A percentile compares a stretch with the other conserved stretches of the same genome.
Evolutionary conservation across 2,329 filamentous ascomycete genomes (phyloP).

Genomic region (Didymella keratinophila): DNA sequence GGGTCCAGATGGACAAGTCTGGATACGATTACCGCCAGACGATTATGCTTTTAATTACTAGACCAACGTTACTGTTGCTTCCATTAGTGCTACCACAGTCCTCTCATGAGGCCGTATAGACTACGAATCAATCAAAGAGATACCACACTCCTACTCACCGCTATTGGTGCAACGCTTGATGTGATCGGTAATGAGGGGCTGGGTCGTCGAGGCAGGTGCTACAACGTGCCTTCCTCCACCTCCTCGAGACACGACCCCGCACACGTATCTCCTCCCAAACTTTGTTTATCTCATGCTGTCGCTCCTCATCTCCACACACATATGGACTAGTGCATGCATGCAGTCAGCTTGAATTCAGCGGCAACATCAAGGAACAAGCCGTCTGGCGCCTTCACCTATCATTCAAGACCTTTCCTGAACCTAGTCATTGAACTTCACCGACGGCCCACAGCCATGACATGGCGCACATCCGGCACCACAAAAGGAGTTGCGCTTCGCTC

Average conservation of each 20-base stretch:
- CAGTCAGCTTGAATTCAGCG: slow-evolving; percentile 10
- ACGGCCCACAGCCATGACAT: slow-evolving; percentile 3
- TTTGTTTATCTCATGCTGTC: slow-evolving; percentile 8
- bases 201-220: not conserved
- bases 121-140: slow-evolving; percentile 21
- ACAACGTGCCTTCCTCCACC: slow-evolving; percentile 1
- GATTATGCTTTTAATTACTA: slow-evolving; percentile 23
- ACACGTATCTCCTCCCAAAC: slow-evolving; percentile 8
- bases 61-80: slow-evolving; percentile 21
- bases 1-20: slow-evolving; percentile 6
- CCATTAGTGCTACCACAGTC: slow-evolving; percentile 8
- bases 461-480: slow-evolving; percentile 3
- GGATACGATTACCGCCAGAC: slow-evolving; percentile 11
- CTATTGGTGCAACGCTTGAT: not conserved
- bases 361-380: not conserved
- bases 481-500: slow-evolving; percentile 1
- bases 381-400: not conserved
- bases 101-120: slow-evolving; percentile 19
- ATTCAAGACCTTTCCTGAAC: not conserved
- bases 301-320: slow-evolving; percentile 7
- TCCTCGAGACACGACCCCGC: slow-evolving; percentile 10
- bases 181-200: not conserved
- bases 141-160: slow-evolving; percentile 4
- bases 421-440: slow-evolving; percentile 4
- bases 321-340: slow-evolving; percentile 7